phyloP scores from a whole-genome alignment of 1,284 basidiomycete genomes.

The Leccinum subspadiceum region DNA sequence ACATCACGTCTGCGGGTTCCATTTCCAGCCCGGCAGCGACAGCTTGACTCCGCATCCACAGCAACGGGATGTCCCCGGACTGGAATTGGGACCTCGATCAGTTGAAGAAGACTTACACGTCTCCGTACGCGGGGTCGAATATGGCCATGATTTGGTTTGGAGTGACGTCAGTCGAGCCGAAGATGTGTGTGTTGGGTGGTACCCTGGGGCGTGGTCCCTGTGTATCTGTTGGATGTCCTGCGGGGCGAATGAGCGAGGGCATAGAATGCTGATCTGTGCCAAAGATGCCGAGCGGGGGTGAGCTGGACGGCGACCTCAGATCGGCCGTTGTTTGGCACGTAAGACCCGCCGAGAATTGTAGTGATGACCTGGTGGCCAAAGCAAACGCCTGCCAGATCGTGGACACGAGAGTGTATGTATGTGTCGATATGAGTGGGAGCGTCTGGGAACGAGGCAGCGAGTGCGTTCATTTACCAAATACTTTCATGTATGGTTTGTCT shows the following conservation, averaged over 20 bases:
- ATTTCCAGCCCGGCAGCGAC: too few species aligned
- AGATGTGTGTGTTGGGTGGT: conserved; percentile 36
- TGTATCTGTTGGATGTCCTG: too few species aligned
- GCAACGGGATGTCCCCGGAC: too few species aligned
- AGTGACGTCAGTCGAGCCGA: conserved; percentile 64
- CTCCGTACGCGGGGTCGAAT: too few species aligned
- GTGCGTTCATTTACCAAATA: conserved; percentile 50
- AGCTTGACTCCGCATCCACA: too few species aligned
- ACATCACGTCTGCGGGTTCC: too few species aligned
- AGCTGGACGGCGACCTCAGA: conserved; percentile 43
- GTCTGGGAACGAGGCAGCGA: not conserved
- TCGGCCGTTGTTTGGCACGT: conserved; percentile 50
- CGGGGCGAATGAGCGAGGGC: too few species aligned
- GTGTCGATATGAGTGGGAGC: not conserved
- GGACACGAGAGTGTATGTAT: not conserved
- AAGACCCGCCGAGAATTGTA: conserved; percentile 70
- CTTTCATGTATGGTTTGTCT: conserved; percentile 45
- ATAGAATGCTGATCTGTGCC: conserved; percentile 27
- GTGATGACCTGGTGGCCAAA: conserved; percentile 80
- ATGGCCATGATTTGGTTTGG: conserved; percentile 72
- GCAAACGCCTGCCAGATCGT: conserved; percentile 49
- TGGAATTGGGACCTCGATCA: too few species aligned
- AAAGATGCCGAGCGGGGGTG: conserved; percentile 42
- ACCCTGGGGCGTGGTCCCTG: too few species aligned
- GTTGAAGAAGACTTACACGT: too few species aligned